Evolutionary conservation across 164 flowering plant genomes (phyloP).

Genomic region (Platanus orientalis): DNA sequence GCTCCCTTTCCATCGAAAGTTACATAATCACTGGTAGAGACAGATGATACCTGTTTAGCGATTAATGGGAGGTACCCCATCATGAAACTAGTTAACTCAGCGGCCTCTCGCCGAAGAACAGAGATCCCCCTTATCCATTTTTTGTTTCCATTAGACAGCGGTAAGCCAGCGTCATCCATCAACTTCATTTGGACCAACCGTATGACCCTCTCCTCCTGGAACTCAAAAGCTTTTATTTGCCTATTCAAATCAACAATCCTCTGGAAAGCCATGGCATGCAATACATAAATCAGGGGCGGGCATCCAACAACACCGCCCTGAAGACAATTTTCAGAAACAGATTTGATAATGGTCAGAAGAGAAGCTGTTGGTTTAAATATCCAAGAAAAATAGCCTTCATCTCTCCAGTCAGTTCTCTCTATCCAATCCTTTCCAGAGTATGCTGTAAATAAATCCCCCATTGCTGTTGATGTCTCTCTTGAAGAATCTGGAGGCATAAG

Average conservation of each 20-base stretch:
- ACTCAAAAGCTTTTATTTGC: conserved; percentile 53
- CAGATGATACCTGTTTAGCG: conserved; percentile 16
- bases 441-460: conserved; percentile 55
- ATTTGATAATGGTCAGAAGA: conserved; percentile 38
- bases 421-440: conserved; percentile 59
- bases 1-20: conserved; percentile 7
- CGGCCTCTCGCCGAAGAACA: conserved; percentile 54
- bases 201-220: conserved; percentile 35
- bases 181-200: conserved; percentile 15
- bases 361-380: conserved; percentile 53
- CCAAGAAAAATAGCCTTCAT: conserved; percentile 77
- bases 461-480: conserved; percentile 44
- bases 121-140: conserved; percentile 32
- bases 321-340: conserved; percentile 34
- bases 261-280: conserved; percentile 67
- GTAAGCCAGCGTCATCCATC: conserved; percentile 30
- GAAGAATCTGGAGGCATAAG: conserved; percentile 67
- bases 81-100: conserved; percentile 48
- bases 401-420: conserved; percentile 38
- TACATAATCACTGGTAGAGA: conserved; percentile 14
- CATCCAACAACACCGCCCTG: conserved; percentile 26
- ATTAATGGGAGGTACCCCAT: conserved; percentile 30
- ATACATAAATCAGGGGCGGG: conserved; percentile 47
- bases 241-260: conserved; percentile 81
- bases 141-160: conserved; percentile 26